These are phyloP conservation scores for Mycoemilia scoparia DNA, from an alignment of 192 early-diverging fungal genomes.

Conservation along the genomic window DNA sequence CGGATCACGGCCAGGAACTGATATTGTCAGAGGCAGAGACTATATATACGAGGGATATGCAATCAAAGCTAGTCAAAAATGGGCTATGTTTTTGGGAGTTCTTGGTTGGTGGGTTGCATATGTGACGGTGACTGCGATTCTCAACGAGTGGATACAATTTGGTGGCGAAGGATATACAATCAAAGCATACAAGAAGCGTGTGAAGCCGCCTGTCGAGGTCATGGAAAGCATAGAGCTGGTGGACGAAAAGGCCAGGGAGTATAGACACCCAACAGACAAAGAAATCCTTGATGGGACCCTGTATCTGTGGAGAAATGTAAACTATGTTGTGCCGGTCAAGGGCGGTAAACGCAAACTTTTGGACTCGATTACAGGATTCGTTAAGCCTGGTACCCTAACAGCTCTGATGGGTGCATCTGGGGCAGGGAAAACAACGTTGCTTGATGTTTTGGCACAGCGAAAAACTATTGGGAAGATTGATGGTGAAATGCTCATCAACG, in stretches of 20 bases:
- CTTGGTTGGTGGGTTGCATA: not conserved
- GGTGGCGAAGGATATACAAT: conserved; percentile 12
- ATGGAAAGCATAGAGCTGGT: conserved; percentile 2
- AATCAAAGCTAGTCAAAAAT: conserved; percentile 25
- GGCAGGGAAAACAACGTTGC: conserved; percentile 37
- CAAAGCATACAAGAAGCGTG: conserved; percentile 6
- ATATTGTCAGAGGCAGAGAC: conserved; percentile 26
- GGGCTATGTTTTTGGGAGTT: conserved; percentile 30
- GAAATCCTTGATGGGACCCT: conserved; percentile 17
- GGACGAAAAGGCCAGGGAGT: not conserved
- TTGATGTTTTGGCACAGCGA: conserved; percentile 40
- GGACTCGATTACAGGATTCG: conserved; percentile 38
- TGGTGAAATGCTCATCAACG: conserved; percentile 20
- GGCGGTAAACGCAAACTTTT: conserved; percentile 42
- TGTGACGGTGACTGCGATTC: conserved; percentile 1
- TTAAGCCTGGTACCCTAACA: conserved; percentile 42
- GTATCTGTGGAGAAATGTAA: conserved; percentile 6
- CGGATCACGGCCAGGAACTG: conserved; percentile 24
- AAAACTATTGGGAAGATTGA: conserved; percentile 37
- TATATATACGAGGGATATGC: conserved; percentile 27
- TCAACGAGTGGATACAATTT: conserved; percentile 32
- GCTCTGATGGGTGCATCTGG: conserved; percentile 28
- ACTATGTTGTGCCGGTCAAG: conserved; percentile 1
- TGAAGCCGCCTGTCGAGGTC: not conserved
- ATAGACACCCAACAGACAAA: conserved; percentile 5